Conservation (phyloP, 495 filamentous ascomycete genomes). For the Trypethelium eluteriae region DNA sequence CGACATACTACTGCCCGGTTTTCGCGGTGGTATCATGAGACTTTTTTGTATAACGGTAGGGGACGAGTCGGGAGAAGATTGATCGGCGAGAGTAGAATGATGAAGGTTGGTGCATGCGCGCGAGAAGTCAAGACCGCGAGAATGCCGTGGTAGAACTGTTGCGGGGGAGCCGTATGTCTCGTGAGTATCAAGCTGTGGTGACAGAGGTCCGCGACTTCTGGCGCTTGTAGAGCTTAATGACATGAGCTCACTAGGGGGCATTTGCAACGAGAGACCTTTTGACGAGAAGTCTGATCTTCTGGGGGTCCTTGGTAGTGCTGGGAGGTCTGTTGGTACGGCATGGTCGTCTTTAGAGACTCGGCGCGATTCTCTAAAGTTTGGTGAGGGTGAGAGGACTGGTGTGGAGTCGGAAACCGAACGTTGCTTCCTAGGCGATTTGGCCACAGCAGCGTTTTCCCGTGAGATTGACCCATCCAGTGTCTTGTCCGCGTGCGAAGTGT, state of each 20-base stretch:
- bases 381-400: slow-evolving; percentile 53
- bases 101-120: slow-evolving; percentile 89
- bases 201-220: slow-evolving; percentile 62
- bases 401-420: slow-evolving; percentile 41
- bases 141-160: slow-evolving; percentile 79
- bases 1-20: slow-evolving; percentile 38
- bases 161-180: slow-evolving; percentile 74
- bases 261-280: slow-evolving; percentile 63
- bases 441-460: background rate
- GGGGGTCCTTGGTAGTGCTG: slow-evolving; percentile 41
- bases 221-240: slow-evolving; percentile 48
- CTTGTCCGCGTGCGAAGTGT: background rate
- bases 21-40: slow-evolving; percentile 66
- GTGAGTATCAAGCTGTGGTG: slow-evolving; percentile 74
- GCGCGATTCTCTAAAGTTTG: slow-evolving; percentile 52
- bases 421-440: slow-evolving; percentile 25
- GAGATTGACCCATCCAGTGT: background rate
- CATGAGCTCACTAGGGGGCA: slow-evolving; percentile 52
- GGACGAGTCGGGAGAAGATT: slow-evolving; percentile 88
- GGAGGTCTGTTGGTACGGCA: slow-evolving; percentile 36
- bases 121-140: slow-evolving; percentile 84
- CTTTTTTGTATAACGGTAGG: slow-evolving; percentile 74
- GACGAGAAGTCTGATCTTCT: slow-evolving; percentile 52
- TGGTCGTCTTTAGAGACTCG: slow-evolving; percentile 74
- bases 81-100: slow-evolving; percentile 84